Evolutionary conservation across 805 yeast genomes (phyloP), one percentile per base, ranked within the genome.

Genomic region (Candida koratica): DNA sequence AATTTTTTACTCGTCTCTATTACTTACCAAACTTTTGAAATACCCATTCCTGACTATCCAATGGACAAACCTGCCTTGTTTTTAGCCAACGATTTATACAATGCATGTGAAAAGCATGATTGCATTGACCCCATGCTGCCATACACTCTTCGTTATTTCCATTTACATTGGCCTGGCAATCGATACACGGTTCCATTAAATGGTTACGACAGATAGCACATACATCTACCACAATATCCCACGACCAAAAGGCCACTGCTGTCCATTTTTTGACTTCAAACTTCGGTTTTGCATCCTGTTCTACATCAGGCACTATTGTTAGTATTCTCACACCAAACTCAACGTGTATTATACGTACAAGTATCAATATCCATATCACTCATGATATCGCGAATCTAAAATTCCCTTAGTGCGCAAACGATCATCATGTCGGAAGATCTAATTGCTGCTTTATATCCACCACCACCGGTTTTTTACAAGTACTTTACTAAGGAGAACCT

Each of bases 171-270:
- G 95, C 94, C 58, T 87, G 96, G 58, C 99, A 93, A 58, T 89
- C 97, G 46, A 93, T 84, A 58, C 98, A 93, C 12, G 93, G 93
- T 53, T 93, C 99, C 99, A 93, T 93, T 48, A 93, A 74, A 61
- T 90, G 97, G 61, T 90, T 93, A 56, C 97, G 76, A 72, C 99
- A 93, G 57, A 93, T 93, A 25, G 99, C 97, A 69, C 99, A 93
- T 37, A 86, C 87, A 46, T 94, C 98, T 37, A 87, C 90, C 23
- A 80, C 90, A 42, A 87, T 84, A 62, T 87, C 96, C 98, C 98
- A 93, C 0, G 97, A 87, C 99, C 99, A 93, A 57, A 93, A 87
- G n/a, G 97, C 97, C 32, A 93, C 98, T 0, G 97, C 97, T 10
- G 96, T 88, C 97, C 98, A 90, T 68, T 89, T 93, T 56, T 87